A percentile compares a stretch with the other conserved stretches of the same genome.
These are phyloP conservation scores for Rhizopogon sp. DNA, from an alignment of 768 basidiomycete genomes.

Conservation along the genomic window DNA sequence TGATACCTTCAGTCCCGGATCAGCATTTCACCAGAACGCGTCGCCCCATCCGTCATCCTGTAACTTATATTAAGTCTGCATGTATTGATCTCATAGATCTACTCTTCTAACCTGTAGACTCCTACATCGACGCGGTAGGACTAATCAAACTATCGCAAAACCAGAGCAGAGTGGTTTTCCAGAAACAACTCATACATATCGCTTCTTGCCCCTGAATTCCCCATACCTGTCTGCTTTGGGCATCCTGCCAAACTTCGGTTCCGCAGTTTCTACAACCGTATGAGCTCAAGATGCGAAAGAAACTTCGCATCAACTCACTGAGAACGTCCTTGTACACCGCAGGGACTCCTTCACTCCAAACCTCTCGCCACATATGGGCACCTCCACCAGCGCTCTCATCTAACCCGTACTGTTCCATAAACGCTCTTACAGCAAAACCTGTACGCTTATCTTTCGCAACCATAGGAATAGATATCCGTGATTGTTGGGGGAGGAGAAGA, in stretches of 20 bases:
- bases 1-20: no score
- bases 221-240: conserved; percentile 27
- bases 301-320: conserved; percentile 41
- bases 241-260: conserved; percentile 20
- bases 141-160: no score
- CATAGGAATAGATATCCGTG: conserved; percentile 36
- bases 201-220: conserved; percentile 22
- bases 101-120: no score
- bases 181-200: conserved; percentile 13
- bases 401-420: conserved; percentile 51
- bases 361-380: conserved; percentile 77
- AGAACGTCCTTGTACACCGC: conserved; percentile 63
- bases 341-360: conserved; percentile 65
- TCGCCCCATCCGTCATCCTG: no score
- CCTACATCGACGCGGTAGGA: no score
- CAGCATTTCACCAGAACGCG: no score
- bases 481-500: conserved; percentile 71
- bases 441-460: conserved; percentile 43
- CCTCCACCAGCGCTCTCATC: conserved; percentile 59
- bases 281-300: neutral
- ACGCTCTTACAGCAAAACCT: conserved; percentile 64
- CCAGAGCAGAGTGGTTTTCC: no score
- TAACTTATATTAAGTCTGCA: no score
- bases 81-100: no score
- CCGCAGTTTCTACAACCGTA: conserved; percentile 12